phyloP scores from a whole-genome alignment of 495 filamentous ascomycete species.

The Darksidea phi region DNA sequence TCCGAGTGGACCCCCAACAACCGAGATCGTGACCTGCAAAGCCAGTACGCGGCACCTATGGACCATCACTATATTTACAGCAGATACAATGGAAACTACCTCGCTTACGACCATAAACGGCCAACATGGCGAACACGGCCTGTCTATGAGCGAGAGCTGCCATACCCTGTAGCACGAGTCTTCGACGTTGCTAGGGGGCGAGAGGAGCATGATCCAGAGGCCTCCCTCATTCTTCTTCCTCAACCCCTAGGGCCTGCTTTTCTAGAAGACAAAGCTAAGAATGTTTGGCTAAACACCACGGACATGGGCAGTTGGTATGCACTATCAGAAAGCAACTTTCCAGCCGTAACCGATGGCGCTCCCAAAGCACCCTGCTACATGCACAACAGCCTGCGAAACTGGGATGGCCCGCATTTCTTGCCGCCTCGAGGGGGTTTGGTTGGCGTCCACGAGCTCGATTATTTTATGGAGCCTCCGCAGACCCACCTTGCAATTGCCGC shows the following conservation, averaged over 20 bases:
- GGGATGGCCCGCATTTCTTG: constrained; percentile 28
- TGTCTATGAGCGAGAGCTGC: constrained; percentile 64
- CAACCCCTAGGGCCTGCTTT: constrained; percentile 73
- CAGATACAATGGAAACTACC: constrained; percentile 80
- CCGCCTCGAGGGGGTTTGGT: constrained; percentile 22
- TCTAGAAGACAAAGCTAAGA: constrained; percentile 57
- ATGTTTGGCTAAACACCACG: constrained; percentile 85
- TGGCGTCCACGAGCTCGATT: constrained; percentile 29
- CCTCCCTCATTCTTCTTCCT: constrained; percentile 74
- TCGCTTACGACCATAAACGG: constrained; percentile 70
- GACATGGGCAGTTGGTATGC: constrained; percentile 88
- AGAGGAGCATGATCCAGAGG: constrained; percentile 55
- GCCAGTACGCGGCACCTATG: constrained; percentile 73
- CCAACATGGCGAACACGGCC: constrained; percentile 44
- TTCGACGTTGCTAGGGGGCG: constrained; percentile 82
- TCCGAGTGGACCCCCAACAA: constrained; percentile 96
- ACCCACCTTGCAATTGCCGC: neutral
- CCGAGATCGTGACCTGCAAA: constrained; percentile 80
- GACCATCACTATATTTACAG: constrained; percentile 88
- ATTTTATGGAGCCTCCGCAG: neutral
- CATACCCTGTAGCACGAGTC: constrained; percentile 81
- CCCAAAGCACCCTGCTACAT: constrained; percentile 63
- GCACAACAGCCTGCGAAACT: constrained; percentile 14
- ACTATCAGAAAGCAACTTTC: constrained; percentile 83
- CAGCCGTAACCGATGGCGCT: constrained; percentile 70